Evolutionary conservation across 805 yeast genomes (phyloP).

Genomic region (Hanseniaspora singularis): DNA sequence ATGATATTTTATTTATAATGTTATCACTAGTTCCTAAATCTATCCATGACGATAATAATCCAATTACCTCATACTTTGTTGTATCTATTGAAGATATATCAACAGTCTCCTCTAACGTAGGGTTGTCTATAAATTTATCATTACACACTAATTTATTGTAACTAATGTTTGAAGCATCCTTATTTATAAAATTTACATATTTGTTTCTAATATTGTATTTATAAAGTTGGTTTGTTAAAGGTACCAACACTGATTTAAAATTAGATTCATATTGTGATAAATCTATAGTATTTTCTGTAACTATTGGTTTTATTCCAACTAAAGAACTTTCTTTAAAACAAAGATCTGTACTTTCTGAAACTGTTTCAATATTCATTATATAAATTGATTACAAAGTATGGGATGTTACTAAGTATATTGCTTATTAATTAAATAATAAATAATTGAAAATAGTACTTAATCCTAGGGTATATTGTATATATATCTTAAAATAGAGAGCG

Average conservation of each 20-base stretch:
- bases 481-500: too few relatives aligned
- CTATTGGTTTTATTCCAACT: constrained; percentile 37
- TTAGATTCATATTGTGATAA: constrained; percentile 13
- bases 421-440: too few relatives aligned
- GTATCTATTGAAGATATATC: constrained; percentile 21
- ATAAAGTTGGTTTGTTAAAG: constrained; percentile 9
- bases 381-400: too few relatives aligned
- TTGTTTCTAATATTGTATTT: constrained; percentile 10
- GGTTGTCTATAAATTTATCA: constrained; percentile 36
- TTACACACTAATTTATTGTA: constrained; percentile 34
- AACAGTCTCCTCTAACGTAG: constrained; percentile 26
- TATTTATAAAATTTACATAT: constrained; percentile 7
- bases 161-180: constrained; percentile 17
- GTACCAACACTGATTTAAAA: not conserved
- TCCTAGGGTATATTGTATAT: too few relatives aligned
- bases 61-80: constrained; percentile 28
- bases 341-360: too few relatives aligned
- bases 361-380: too few relatives aligned
- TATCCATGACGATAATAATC: constrained; percentile 56
- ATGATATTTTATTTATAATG: constrained; percentile 40
- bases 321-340: not conserved
- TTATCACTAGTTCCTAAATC: constrained; percentile 47
- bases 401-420: too few relatives aligned
- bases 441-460: too few relatives aligned
- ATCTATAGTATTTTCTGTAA: constrained; percentile 1